These are phyloP conservation scores for Aspergillus sp. DNA, from an alignment of 2,329 filamentous ascomycete species.

Conservation along the genomic window DNA sequence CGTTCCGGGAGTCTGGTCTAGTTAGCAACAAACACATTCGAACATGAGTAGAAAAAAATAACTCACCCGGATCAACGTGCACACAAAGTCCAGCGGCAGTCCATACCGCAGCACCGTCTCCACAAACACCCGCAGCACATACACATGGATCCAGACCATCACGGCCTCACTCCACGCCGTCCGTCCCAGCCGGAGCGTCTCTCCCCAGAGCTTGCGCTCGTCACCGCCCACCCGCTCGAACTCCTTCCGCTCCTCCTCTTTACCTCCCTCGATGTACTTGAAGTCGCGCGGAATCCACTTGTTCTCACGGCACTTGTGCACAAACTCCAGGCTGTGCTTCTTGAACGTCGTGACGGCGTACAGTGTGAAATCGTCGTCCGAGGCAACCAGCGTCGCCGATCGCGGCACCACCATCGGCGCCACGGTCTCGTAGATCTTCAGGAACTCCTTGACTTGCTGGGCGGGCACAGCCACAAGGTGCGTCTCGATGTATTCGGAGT, in stretches of 20 bases:
- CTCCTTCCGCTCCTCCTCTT: slow-evolving; percentile 85
- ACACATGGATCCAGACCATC: slow-evolving; percentile 92
- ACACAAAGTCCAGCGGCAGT: slow-evolving; percentile 84
- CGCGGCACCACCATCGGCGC: slow-evolving; percentile 91
- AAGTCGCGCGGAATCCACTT: slow-evolving; percentile 95
- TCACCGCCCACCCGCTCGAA: slow-evolving; percentile 78
- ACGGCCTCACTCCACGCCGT: slow-evolving; percentile 96
- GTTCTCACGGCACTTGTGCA: slow-evolving; percentile 87
- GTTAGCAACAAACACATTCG: slow-evolving; percentile 8
- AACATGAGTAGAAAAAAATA: background rate
- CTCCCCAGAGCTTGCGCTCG: slow-evolving; percentile 89
- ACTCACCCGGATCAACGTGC: slow-evolving; percentile 78
- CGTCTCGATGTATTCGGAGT: slow-evolving; percentile 96
- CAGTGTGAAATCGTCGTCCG: slow-evolving; percentile 86
- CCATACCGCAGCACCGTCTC: slow-evolving; percentile 98
- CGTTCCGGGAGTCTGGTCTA: slow-evolving; percentile 66
- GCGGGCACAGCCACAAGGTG: slow-evolving; percentile 88
- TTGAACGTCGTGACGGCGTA: slow-evolving; percentile 92
- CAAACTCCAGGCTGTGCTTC: slow-evolving; percentile 82
- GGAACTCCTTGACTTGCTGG: slow-evolving; percentile 79
- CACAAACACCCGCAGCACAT: slow-evolving; percentile 90
- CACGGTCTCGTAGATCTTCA: slow-evolving; percentile 85
- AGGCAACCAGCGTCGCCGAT: slow-evolving; percentile 74
- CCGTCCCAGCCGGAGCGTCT: slow-evolving; percentile 80
- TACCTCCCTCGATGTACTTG: slow-evolving; percentile 86